A percentile compares a stretch with the other conserved stretches of the same genome.
These are phyloP conservation scores for Eudorina sp. DNA, from an alignment of 139 green algal genomes.

Conservation along the genomic window DNA sequence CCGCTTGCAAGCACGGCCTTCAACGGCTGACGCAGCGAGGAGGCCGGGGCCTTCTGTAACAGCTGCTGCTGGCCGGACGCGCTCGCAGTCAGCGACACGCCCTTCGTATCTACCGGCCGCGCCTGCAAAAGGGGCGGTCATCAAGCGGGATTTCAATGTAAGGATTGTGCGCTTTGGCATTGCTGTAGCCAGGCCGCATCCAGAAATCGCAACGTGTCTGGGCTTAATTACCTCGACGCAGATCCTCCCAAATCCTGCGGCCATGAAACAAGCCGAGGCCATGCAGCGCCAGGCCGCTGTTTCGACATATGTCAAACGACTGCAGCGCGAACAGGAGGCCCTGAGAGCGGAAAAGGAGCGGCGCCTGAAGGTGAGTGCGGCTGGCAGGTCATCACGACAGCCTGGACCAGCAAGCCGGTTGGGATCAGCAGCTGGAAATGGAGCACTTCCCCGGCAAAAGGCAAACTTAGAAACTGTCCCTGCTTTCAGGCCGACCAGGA, in stretches of 20 bases:
- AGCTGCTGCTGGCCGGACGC: not conserved
- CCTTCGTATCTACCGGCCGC: constrained; percentile 24
- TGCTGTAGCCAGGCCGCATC: no score
- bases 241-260: constrained; percentile 40
- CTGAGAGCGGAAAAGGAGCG: constrained; percentile 11
- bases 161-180: not conserved
- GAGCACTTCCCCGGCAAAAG: no score
- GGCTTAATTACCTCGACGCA: constrained; percentile 16
- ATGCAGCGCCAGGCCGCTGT: not conserved
- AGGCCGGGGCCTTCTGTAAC: not conserved
- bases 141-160: constrained; percentile 30
- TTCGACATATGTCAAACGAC: not conserved
- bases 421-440: no score
- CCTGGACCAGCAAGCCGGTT: no score
- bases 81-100: not conserved
- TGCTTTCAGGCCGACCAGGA: constrained; percentile 41
- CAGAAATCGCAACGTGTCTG: no score
- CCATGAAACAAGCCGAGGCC: not conserved
- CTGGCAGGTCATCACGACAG: no score
- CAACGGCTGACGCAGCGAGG: not conserved
- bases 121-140: constrained; percentile 3
- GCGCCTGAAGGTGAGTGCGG: constrained; percentile 9
- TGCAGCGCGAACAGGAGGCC: constrained; percentile 17
- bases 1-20: not conserved
- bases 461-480: no score